Base-by-base conservation (phyloP, 495 filamentous ascomycete genomes). In the Podospora tetraspora region DNA sequence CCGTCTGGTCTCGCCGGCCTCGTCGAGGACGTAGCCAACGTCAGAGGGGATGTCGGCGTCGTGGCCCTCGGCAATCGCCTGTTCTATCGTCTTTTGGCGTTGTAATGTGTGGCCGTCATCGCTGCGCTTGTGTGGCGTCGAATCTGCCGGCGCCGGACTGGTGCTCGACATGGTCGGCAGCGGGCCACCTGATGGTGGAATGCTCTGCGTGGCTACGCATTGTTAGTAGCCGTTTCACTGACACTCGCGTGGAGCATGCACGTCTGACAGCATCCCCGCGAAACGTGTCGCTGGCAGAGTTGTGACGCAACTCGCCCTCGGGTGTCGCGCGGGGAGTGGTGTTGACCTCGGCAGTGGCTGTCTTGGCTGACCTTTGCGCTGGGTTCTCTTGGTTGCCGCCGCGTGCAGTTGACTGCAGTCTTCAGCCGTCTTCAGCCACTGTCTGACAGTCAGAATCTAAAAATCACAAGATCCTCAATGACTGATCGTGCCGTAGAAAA, bases 11-110 rank as follows among this genome's bases (percentile, higher is more conserved):
- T 82, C 79, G 23, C 73, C 79, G 25, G 77, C 63, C 65, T 79
- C 74, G 66, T 74, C 71, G 1, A 81, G 70, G 1, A 83, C 66
- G 37, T 76, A 80, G 22, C 79, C 80, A 37, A 78, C 73, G 63
- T 76, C 80, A 3, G 80, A 80, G 22, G 81, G 81, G 29, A 83
- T 80, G 69, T 85, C 81, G 62, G 81, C 82, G 69, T 85, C 81
- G 67, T 85, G 83, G 6, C 81, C 81, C 62, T 84, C 81, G 59
- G 79, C 78, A 2, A 77, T 32, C 13, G 77, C 79, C 62, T 79
- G 77, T 25, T 72, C 73, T 61, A 75, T 75, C 65, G 78, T 76
- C 57, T 72, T 75, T 58, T 71, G 68, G 10, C 77, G 67, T 59
- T 76, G 71, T 2, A 76, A 62, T 57, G 59, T 68, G 52, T 62